Evolutionary conservation across 2,329 filamentous ascomycete species (phyloP).

Genomic region (Purpureocillium lavendulum): DNA sequence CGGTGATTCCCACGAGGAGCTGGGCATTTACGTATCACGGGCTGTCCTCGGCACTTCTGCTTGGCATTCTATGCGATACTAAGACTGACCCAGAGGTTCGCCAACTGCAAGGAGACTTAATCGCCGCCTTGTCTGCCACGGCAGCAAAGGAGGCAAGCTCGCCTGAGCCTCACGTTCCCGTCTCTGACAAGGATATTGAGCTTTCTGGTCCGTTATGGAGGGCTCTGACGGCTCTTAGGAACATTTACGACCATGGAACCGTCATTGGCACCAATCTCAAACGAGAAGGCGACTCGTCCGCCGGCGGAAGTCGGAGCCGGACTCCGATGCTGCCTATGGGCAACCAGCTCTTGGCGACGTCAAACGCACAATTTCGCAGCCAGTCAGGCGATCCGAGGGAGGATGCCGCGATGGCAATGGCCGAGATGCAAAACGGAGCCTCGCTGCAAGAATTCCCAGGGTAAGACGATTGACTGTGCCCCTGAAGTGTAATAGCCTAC

Average conservation of each 20-base stretch:
- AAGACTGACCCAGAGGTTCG: constrained; percentile 56
- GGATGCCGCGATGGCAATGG: constrained; percentile 56
- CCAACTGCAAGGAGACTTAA: constrained; percentile 55
- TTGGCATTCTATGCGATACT: constrained; percentile 55
- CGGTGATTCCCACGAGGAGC: constrained; percentile 56
- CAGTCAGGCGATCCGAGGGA: constrained; percentile 42
- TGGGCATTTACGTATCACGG: constrained; percentile 64
- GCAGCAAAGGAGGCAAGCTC: constrained; percentile 53
- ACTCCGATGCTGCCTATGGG: constrained; percentile 28
- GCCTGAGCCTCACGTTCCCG: constrained; percentile 42
- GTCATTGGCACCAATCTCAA: constrained; percentile 42
- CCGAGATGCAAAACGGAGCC: constrained; percentile 53
- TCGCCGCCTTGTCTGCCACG: constrained; percentile 54
- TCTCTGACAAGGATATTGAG: constrained; percentile 52
- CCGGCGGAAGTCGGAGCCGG: constrained; percentile 35
- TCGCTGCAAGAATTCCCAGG: constrained; percentile 35
- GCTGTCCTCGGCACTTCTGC: constrained; percentile 54
- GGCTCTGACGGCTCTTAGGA: constrained; percentile 52
- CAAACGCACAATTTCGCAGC: constrained; percentile 17
- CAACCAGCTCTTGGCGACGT: constrained; percentile 12
- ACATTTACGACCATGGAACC: constrained; percentile 59
- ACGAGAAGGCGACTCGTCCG: constrained; percentile 37
- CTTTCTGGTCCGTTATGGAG: constrained; percentile 53
- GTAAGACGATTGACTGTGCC: constrained; percentile 15
- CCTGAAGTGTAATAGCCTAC: not conserved